Conservation (phyloP, 1,139 yeast species). For the Waltiozyma sp. region DNA sequence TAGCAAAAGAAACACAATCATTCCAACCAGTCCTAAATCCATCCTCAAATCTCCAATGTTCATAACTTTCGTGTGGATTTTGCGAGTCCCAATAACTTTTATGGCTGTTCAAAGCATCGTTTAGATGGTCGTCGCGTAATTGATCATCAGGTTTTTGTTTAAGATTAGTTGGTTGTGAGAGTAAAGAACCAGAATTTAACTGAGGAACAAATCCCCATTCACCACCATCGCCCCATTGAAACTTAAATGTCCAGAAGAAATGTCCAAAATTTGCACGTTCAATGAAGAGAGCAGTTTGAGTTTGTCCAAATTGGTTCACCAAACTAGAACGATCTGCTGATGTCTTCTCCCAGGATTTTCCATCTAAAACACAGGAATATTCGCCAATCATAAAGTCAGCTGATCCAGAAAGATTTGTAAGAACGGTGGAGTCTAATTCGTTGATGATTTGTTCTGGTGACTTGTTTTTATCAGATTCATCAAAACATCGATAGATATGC, state of each 20-base stretch:
- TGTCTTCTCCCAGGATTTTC: slow-evolving; percentile 51
- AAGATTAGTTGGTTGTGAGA: slow-evolving; percentile 18
- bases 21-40: slow-evolving; percentile 70
- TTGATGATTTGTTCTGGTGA: slow-evolving; percentile 51
- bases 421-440: slow-evolving; percentile 43
- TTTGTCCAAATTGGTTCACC: slow-evolving; percentile 35
- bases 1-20: slow-evolving; percentile 58
- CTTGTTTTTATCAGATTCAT: slow-evolving; percentile 60
- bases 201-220: slow-evolving; percentile 90
- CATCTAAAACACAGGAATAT: slow-evolving; percentile 80
- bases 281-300: slow-evolving; percentile 33
- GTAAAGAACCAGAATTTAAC: slow-evolving; percentile 56
- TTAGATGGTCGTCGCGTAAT: slow-evolving; percentile 31
- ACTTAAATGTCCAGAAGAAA: slow-evolving; percentile 87
- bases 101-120: slow-evolving; percentile 37
- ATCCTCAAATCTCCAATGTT: slow-evolving; percentile 69
- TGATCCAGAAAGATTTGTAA: slow-evolving; percentile 37
- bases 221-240: slow-evolving; percentile 83
- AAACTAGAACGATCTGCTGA: slow-evolving; percentile 35
- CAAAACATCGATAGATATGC: slow-evolving; percentile 80
- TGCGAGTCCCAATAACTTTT: slow-evolving; percentile 56
- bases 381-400: slow-evolving; percentile 83
- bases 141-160: slow-evolving; percentile 27
- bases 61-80: slow-evolving; percentile 50
- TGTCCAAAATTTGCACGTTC: slow-evolving; percentile 55